These are phyloP conservation scores for Candida glaebosa DNA, from an alignment of 805 yeast genomes.

Conservation along the genomic window DNA sequence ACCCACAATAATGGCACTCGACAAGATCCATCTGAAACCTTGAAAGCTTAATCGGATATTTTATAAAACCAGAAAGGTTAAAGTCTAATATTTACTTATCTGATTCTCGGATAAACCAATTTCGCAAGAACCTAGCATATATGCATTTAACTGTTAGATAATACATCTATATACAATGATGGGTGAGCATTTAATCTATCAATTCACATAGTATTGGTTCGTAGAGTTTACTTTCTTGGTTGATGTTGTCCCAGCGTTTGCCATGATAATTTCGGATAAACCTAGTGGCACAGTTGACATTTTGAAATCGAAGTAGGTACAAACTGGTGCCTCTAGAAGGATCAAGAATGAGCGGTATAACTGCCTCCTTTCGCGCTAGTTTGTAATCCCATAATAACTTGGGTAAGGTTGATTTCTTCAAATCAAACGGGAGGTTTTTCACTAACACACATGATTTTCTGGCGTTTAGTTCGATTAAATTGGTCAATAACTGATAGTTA, in stretches of 20 bases:
- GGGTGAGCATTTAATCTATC: constrained; percentile 19
- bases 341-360: constrained; percentile 23
- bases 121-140: not conserved
- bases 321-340: constrained; percentile 23
- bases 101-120: not conserved
- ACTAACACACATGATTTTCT: constrained; percentile 34
- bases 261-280: constrained; percentile 57
- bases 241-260: constrained; percentile 31
- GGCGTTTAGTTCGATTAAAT: constrained; percentile 14
- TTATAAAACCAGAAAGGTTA: too few relatives aligned
- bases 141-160: constrained; percentile 1
- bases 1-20: too few relatives aligned
- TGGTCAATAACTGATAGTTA: constrained; percentile 12
- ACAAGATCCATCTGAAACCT: too few relatives aligned
- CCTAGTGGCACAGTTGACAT: constrained; percentile 42
- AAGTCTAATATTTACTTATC: too few relatives aligned
- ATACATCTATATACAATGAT: too few relatives aligned
- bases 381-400: constrained; percentile 49
- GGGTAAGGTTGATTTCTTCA: constrained; percentile 34
- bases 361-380: constrained; percentile 22
- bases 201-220: constrained; percentile 38
- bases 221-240: constrained; percentile 23
- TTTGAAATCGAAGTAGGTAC: constrained; percentile 43
- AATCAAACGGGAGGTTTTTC: constrained; percentile 45
- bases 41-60: too few relatives aligned